Conservation (phyloP, 192 early-diverging fungal species). For the Coemansia sp. region DNA sequence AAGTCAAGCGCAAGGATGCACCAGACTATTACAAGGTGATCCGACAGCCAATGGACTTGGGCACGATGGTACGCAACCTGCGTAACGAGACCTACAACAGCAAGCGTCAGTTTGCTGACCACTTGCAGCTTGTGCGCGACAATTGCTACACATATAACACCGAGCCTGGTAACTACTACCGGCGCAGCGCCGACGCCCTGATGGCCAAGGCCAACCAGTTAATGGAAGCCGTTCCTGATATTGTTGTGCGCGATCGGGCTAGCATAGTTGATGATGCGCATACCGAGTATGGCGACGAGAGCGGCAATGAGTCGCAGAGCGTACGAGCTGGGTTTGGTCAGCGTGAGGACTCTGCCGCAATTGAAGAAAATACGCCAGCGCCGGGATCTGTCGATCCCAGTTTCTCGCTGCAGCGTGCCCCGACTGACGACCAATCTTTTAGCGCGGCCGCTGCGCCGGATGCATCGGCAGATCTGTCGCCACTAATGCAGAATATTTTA, state of each 20-base stretch:
- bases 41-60: conserved; percentile 93
- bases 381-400: conserved; percentile 9
- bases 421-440: conserved; percentile 6
- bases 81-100: conserved; percentile 75
- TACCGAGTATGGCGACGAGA: conserved; percentile 59
- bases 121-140: conserved; percentile 85
- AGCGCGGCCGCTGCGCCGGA: neutral
- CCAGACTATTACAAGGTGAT: conserved; percentile 95
- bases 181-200: conserved; percentile 82
- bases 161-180: conserved; percentile 82
- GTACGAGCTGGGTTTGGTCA: conserved; percentile 13
- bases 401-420: neutral
- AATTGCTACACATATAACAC: conserved; percentile 94
- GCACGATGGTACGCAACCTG: conserved; percentile 85
- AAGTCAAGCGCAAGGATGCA: conserved; percentile 84
- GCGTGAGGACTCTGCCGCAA: conserved; percentile 27
- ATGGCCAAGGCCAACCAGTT: conserved; percentile 70
- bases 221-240: conserved; percentile 79
- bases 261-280: conserved; percentile 59
- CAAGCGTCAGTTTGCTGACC: conserved; percentile 85
- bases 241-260: conserved; percentile 67
- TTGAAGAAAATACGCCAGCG: conserved; percentile 31
- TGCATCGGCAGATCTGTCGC: conserved; percentile 5
- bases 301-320: conserved; percentile 56
- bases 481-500: conserved; percentile 29